These are phyloP conservation scores for Clonostachys solani DNA, from an alignment of 2,329 filamentous ascomycete species.

Conservation along the genomic window DNA sequence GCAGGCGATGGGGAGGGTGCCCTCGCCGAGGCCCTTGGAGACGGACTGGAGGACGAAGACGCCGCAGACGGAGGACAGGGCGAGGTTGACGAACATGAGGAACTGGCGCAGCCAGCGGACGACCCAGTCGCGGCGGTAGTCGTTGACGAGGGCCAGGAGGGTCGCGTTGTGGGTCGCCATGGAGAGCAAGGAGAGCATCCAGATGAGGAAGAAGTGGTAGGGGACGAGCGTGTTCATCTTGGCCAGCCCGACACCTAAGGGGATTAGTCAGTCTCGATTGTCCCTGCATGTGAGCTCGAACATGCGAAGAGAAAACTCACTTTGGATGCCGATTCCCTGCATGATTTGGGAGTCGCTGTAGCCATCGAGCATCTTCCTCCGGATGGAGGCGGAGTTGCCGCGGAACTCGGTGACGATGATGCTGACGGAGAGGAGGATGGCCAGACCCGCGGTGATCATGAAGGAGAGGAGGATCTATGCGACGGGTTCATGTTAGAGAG, in stretches of 20 bases:
- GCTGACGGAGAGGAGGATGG: slow-evolving; percentile 48
- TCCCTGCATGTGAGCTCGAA: not conserved
- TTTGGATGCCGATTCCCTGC: slow-evolving; percentile 65
- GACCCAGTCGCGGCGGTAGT: slow-evolving; percentile 64
- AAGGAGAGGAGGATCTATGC: slow-evolving; percentile 58
- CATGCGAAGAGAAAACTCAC: slow-evolving; percentile 14
- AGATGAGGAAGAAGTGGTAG: slow-evolving; percentile 69
- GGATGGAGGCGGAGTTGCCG: slow-evolving; percentile 44
- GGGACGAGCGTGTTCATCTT: slow-evolving; percentile 54
- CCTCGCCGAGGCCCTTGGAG: slow-evolving; percentile 41
- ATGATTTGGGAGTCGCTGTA: slow-evolving; percentile 67
- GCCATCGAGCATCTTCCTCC: slow-evolving; percentile 59
- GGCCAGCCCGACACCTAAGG: slow-evolving; percentile 46
- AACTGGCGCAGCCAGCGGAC: slow-evolving; percentile 61
- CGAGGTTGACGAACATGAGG: slow-evolving; percentile 62
- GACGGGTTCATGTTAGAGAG: no score
- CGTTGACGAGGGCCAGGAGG: slow-evolving; percentile 59
- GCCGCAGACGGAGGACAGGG: slow-evolving; percentile 50
- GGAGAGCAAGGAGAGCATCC: slow-evolving; percentile 61
- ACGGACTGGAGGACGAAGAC: slow-evolving; percentile 53
- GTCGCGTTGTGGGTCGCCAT: slow-evolving; percentile 64
- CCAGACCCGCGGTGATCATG: slow-evolving; percentile 57
- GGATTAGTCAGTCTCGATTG: not conserved
- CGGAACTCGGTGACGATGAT: slow-evolving; percentile 52
- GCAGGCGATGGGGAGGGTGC: slow-evolving; percentile 56